Conservation (phyloP, 148 eudicot genomes). For the Agrostemma githago region DNA sequence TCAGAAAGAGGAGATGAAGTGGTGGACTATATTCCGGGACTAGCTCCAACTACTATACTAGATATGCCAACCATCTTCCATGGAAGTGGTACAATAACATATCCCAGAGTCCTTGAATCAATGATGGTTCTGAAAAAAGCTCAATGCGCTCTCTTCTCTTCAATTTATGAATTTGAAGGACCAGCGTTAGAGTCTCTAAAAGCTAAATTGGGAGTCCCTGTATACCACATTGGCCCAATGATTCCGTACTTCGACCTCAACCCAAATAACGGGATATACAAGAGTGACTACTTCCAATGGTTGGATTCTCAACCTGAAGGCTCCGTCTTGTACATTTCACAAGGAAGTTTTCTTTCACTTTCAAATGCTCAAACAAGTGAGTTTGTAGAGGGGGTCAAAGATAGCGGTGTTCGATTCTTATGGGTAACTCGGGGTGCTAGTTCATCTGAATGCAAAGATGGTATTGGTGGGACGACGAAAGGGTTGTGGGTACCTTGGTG, state of each 20-base stretch:
- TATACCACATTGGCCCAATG: constrained; percentile 45
- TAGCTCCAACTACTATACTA: constrained; percentile 41
- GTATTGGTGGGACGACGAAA: neutral
- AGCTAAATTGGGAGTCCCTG: constrained; percentile 28
- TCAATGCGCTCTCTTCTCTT: constrained; percentile 41
- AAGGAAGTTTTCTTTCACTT: constrained; percentile 59
- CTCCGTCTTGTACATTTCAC: constrained; percentile 56
- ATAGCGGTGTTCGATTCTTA: constrained; percentile 51
- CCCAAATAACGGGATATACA: neutral
- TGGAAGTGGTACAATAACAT: constrained; percentile 24
- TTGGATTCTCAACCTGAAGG: constrained; percentile 32
- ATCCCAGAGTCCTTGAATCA: constrained; percentile 18
- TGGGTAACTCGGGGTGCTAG: constrained; percentile 45
- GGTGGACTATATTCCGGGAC: constrained; percentile 62
- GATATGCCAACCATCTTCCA: constrained; percentile 49
- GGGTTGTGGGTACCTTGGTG: constrained; percentile 50
- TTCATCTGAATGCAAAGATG: constrained; percentile 4
- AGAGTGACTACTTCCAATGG: constrained; percentile 31
- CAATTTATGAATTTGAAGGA: constrained; percentile 48
- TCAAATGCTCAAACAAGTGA: constrained; percentile 53
- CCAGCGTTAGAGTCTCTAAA: constrained; percentile 33
- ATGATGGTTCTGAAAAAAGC: constrained; percentile 30
- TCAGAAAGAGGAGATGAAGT: constrained; percentile 42
- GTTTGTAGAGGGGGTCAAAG: constrained; percentile 40
- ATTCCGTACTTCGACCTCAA: constrained; percentile 35